Percentiles rank a stretch among this genome's conserved stretches.
Conservation (phyloP, 2,329 filamentous ascomycete genomes). For the Lachnellula cervina region DNA sequence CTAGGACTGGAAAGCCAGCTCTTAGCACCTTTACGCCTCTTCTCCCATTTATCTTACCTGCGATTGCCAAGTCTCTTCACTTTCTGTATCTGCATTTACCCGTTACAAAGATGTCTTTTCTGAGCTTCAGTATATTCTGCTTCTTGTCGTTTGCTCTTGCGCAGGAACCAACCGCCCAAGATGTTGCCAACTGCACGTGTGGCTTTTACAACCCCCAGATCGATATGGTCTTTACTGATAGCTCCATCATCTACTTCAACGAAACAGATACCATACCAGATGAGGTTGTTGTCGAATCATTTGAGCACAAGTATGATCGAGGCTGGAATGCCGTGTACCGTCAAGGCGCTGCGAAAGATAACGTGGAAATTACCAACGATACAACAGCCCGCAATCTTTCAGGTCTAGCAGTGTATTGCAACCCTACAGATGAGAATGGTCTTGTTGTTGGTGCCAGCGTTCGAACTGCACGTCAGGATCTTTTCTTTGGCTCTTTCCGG, state of each 20-base stretch:
- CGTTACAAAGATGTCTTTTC: background rate
- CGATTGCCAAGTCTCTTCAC: background rate
- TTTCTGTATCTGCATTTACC: background rate
- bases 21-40: background rate
- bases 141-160: background rate
- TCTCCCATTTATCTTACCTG: background rate
- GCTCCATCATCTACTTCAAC: slow-evolving; percentile 47
- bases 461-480: slow-evolving; percentile 37
- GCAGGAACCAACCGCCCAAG: background rate
- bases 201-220: slow-evolving; percentile 40
- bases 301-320: slow-evolving; percentile 40
- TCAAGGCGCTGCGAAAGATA: slow-evolving; percentile 37
- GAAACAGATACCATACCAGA: slow-evolving; percentile 36
- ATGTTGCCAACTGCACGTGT: slow-evolving; percentile 36
- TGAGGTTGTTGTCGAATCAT: slow-evolving; percentile 37
- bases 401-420: slow-evolving; percentile 7
- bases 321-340: slow-evolving; percentile 42
- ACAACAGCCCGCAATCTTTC: slow-evolving; percentile 2
- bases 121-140: background rate
- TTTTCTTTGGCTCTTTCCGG: slow-evolving; percentile 44
- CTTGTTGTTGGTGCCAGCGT: slow-evolving; percentile 22
- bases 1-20: background rate
- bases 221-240: slow-evolving; percentile 40
- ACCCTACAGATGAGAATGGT: slow-evolving; percentile 19
- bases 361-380: slow-evolving; percentile 34